These are phyloP conservation scores for Rhizopus microsporus DNA, from an alignment of 371 early-diverging fungal species.

Conservation along the genomic window DNA sequence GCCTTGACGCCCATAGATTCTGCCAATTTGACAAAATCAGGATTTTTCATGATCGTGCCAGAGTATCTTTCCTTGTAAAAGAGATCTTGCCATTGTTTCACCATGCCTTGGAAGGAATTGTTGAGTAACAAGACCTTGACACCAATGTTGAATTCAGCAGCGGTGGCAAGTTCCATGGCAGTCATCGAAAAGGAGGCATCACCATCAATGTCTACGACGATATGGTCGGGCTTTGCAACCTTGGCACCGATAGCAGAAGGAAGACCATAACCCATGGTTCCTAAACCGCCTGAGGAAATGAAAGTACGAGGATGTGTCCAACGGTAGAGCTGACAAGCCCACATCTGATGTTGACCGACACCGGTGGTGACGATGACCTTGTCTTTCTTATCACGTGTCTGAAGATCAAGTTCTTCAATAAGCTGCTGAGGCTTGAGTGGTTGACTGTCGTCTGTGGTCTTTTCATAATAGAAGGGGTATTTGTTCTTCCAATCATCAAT, in stretches of 20 bases:
- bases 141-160: slow-evolving; percentile 93
- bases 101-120: slow-evolving; percentile 99
- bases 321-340: slow-evolving; percentile 86
- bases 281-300: slow-evolving; percentile 94
- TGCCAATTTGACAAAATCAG: slow-evolving; percentile 97
- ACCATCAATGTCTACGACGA: slow-evolving; percentile 96
- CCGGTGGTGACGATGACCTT: slow-evolving; percentile 94
- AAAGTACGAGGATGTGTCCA: slow-evolving; percentile 90
- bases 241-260: slow-evolving; percentile 97
- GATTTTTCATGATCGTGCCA: slow-evolving; percentile 92
- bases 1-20: slow-evolving; percentile 94
- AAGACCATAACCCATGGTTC: slow-evolving; percentile 97
- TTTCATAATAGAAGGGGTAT: slow-evolving; percentile 86
- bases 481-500: slow-evolving; percentile 85
- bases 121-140: slow-evolving; percentile 95
- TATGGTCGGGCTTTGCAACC: slow-evolving; percentile 88
- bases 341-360: slow-evolving; percentile 99
- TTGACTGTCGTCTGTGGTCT: slow-evolving; percentile 35
- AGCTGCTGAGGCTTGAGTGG: slow-evolving; percentile 90
- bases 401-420: slow-evolving; percentile 87
- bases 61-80: slow-evolving; percentile 96
- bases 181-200: slow-evolving; percentile 98
- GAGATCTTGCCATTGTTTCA: slow-evolving; percentile 98
- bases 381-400: slow-evolving; percentile 81
- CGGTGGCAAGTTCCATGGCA: slow-evolving; percentile 94